Evolutionary conservation across 2,329 filamentous ascomycete genomes (phyloP).

Genomic region (Mariannaea sp.): DNA sequence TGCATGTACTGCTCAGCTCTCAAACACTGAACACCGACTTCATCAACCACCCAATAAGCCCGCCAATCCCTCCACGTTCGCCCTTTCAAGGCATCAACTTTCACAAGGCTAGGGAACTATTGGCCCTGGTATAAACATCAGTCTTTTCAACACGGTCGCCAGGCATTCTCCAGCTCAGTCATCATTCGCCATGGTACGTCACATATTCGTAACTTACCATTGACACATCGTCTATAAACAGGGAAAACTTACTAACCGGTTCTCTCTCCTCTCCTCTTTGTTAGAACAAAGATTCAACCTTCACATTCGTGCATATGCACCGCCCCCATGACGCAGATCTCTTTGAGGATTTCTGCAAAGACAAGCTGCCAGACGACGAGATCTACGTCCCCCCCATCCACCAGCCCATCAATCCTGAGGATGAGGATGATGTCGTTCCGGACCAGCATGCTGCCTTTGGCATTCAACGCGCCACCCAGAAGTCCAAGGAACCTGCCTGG

Average conservation of each 20-base stretch:
- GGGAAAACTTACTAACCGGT: neutral
- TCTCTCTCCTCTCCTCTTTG: neutral
- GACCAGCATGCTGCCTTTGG: conserved; percentile 89
- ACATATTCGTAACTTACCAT: too few relatives aligned
- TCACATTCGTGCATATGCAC: conserved; percentile 78
- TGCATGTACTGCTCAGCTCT: too few relatives aligned
- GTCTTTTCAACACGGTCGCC: too few relatives aligned
- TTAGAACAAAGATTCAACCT: conserved; percentile 76
- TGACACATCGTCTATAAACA: too few relatives aligned
- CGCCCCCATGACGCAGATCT: conserved; percentile 74
- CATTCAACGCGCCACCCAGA: conserved; percentile 79
- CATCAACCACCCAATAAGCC: too few relatives aligned
- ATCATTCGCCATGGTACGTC: neutral
- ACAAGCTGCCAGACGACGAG: conserved; percentile 74
- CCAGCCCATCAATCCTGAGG: conserved; percentile 83
- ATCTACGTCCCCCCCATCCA: conserved; percentile 81
- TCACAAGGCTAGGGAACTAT: too few relatives aligned
- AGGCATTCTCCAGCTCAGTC: too few relatives aligned
- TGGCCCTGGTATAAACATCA: too few relatives aligned
- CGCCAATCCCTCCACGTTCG: too few relatives aligned
- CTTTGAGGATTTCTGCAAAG: conserved; percentile 76
- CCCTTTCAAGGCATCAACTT: too few relatives aligned
- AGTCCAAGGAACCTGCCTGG: conserved; percentile 73
- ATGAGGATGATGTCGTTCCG: conserved; percentile 86
- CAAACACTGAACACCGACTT: too few relatives aligned